These are phyloP conservation scores for Sextonia rubra DNA, from an alignment of 164 flowering plant genomes.

Conservation along the genomic window DNA sequence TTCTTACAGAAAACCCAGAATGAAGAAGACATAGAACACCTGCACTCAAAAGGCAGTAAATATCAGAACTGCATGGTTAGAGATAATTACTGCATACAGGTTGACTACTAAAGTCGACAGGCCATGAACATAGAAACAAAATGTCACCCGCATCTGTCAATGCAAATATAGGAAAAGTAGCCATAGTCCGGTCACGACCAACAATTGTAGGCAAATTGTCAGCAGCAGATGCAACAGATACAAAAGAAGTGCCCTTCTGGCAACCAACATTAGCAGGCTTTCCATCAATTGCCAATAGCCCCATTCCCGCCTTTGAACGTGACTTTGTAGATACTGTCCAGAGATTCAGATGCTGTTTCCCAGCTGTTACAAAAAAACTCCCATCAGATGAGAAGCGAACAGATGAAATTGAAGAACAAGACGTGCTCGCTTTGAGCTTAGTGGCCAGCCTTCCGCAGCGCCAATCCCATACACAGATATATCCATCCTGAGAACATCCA, in stretches of 20 bases:
- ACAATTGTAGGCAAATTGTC: slow-evolving; percentile 14
- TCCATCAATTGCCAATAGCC: slow-evolving; percentile 32
- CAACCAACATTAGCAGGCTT: slow-evolving; percentile 46
- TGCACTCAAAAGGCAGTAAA: slow-evolving; percentile 12
- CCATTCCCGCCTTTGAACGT: slow-evolving; percentile 24
- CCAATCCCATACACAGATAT: slow-evolving; percentile 70
- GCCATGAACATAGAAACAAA: neutral
- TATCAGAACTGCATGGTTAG: neutral
- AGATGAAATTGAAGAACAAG: slow-evolving; percentile 41
- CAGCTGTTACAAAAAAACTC: slow-evolving; percentile 50
- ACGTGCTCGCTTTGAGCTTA: slow-evolving; percentile 55
- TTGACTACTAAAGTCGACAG: neutral
- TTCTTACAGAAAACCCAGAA: slow-evolving; percentile 41
- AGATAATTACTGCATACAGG: neutral
- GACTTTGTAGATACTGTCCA: slow-evolving; percentile 45
- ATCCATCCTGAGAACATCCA: slow-evolving; percentile 59
- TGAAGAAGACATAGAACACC: slow-evolving; percentile 54
- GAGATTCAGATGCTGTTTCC: slow-evolving; percentile 62
- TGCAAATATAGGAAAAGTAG: slow-evolving; percentile 41
- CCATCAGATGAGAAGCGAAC: slow-evolving; percentile 58
- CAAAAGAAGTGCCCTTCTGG: slow-evolving; percentile 51
- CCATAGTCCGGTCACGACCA: slow-evolving; percentile 19
- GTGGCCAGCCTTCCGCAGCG: slow-evolving; percentile 35
- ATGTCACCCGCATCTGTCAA: slow-evolving; percentile 56
- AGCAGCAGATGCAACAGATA: slow-evolving; percentile 38